Base-by-base conservation (phyloP, 2,329 filamentous ascomycete species). In the Microdochium trichocladiopsis region DNA sequence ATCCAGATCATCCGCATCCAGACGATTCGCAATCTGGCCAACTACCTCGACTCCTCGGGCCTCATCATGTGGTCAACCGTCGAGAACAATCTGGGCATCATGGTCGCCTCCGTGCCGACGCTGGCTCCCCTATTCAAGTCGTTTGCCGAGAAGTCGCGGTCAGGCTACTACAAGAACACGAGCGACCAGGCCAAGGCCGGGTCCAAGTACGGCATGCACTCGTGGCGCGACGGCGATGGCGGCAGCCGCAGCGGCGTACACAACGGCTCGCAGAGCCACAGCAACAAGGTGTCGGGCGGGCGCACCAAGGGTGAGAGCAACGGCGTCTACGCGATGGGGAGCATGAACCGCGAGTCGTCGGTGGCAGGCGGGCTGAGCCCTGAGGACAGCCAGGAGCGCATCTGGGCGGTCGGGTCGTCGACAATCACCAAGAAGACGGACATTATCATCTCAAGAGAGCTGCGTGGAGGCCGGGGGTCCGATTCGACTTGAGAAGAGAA, bases 1-100 rank as follows among this genome's bases (percentile, higher is more conserved):
- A 75, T 78, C 52, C 76, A 79, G 57, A 70, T 76, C 52, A 68
- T 79, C 54, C 76, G 76, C 14, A 74, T 79, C 52, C 69, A 72
- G 52, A 76, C 72, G n/a, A 71, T 79, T 55, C 65, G 66, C 36
- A 68, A 64, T 14, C 67, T 78, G 2, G 56, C 60, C 28, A 72
- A 72, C 58, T 74, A 73, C 53, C 69, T 73, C 31, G 72, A 79
- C 60, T 74, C 69, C 2, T 64, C 70, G 4, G 54, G 60, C 1
- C 60, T 72, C 22, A 69, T 76, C 49, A 64, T 71, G 31, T 77
- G 74, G 74, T 76, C 73, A 0, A 63, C 66, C 12, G 58, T 76
- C n/a, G 74, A 77, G 57, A 68, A 68, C 50, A 69, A 72, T 52
- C 63, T 75, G 2, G 74, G 72, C 21, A 71, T 73, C 33, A 66